Conservation (phyloP, 306 rosid species). For the Casuarina cunninghamiana region DNA sequence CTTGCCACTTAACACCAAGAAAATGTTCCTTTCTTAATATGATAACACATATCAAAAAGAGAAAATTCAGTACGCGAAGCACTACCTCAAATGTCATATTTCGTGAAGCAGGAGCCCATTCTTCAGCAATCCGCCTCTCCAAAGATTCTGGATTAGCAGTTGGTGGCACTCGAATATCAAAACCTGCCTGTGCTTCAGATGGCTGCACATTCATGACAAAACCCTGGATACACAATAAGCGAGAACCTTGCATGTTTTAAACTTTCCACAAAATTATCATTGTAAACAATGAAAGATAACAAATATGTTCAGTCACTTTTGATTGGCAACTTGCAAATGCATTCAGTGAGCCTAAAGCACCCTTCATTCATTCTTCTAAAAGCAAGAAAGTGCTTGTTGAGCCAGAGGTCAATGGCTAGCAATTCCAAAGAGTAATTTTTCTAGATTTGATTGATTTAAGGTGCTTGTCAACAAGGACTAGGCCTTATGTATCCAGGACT, state of each 20-base stretch:
- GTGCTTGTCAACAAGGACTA: too few relatives aligned
- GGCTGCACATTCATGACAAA: conserved; percentile 99
- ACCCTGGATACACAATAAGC: conserved; percentile 60
- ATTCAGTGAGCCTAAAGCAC: not conserved
- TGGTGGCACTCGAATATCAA: conserved; percentile 89
- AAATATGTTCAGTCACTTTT: not conserved
- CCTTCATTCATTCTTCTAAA: not conserved
- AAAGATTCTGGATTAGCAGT: conserved; percentile 52
- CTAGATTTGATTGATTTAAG: not conserved
- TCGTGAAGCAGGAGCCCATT: conserved; percentile 73
- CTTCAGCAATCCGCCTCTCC: conserved; percentile 65
- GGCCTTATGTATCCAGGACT: not conserved
- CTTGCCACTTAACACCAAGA: not conserved
- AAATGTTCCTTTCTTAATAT: not conserved
- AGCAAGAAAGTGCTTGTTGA: not conserved
- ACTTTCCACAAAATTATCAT: not conserved
- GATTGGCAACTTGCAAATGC: not conserved
- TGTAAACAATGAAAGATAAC: not conserved
- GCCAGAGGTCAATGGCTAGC: not conserved
- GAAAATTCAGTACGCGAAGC: not conserved
- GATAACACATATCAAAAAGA: too few relatives aligned
- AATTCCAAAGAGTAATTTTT: not conserved
- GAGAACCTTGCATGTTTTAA: conserved; percentile 3
- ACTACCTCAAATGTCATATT: conserved; percentile 82
- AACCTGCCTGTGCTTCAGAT: conserved; percentile 98